Percentiles rank a stretch among this genome's conserved stretches.
These are phyloP conservation scores for Penicillium angulare DNA, from an alignment of 495 filamentous ascomycete genomes.

Conservation along the genomic window DNA sequence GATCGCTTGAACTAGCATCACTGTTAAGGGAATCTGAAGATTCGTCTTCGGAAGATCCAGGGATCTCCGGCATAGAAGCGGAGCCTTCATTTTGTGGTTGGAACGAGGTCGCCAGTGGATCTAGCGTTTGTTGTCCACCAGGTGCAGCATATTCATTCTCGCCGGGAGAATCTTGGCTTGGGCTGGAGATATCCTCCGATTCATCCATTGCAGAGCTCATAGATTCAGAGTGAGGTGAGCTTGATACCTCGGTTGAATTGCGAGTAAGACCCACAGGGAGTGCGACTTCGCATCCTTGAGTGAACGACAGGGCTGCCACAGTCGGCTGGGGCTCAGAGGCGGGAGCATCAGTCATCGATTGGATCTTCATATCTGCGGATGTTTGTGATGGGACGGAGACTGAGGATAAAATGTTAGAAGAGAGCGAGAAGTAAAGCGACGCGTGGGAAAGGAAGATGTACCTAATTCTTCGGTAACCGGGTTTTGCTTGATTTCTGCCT, in stretches of 20 bases:
- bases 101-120: background rate
- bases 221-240: slow-evolving; percentile 25
- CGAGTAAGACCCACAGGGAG: background rate
- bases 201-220: slow-evolving; percentile 44
- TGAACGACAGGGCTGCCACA: background rate
- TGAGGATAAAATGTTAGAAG: background rate
- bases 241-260: background rate
- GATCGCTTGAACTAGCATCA: background rate
- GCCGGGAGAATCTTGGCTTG: slow-evolving; percentile 3
- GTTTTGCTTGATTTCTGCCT: slow-evolving; percentile 19
- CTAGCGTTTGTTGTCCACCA: background rate
- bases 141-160: slow-evolving; percentile 5
- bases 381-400: background rate
- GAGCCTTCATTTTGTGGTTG: background rate
- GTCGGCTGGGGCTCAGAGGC: too few species aligned
- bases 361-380: too few species aligned
- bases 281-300: background rate
- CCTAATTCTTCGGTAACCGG: too few species aligned
- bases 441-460: too few species aligned
- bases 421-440: too few species aligned
- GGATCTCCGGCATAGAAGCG: background rate
- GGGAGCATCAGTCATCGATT: too few species aligned
- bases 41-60: background rate
- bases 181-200: slow-evolving; percentile 24
- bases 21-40: background rate